phyloP scores from a whole-genome alignment of 305 asterid species.

The Galium porrigens region DNA sequence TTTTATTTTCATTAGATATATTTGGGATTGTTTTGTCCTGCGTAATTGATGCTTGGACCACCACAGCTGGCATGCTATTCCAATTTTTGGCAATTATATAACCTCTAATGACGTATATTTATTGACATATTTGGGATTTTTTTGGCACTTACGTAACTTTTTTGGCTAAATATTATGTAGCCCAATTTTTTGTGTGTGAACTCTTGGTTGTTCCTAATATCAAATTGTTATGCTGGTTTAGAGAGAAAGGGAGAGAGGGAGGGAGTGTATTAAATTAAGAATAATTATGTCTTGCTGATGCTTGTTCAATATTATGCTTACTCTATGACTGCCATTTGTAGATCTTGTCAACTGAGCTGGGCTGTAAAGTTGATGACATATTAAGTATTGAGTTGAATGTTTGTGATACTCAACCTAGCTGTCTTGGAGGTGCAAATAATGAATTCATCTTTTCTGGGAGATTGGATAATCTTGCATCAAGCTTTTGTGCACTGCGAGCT shows the following conservation, averaged over 20 bases:
- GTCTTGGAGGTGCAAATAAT: constrained; percentile 91
- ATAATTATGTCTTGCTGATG: constrained; percentile 5
- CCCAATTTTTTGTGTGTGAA: background rate
- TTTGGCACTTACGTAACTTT: too few species aligned
- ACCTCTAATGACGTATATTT: background rate
- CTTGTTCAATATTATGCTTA: constrained; percentile 11
- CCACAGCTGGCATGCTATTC: background rate
- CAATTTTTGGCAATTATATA: background rate
- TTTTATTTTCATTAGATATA: background rate
- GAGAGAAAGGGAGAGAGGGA: background rate
- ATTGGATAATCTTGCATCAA: constrained; percentile 91
- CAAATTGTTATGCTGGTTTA: constrained; percentile 6
- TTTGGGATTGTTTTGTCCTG: background rate
- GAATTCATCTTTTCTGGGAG: constrained; percentile 97
- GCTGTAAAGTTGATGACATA: constrained; percentile 67
- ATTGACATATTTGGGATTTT: too few species aligned
- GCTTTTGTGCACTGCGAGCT: constrained; percentile 93
- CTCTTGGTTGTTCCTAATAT: constrained; percentile 4
- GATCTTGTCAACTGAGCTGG: constrained; percentile 83
- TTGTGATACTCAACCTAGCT: constrained; percentile 94
- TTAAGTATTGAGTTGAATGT: constrained; percentile 75
- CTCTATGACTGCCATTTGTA: constrained; percentile 22
- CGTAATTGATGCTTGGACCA: background rate
- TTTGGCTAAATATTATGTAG: too few species aligned
- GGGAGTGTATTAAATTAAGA: background rate